phyloP scores from a whole-genome alignment of 1,284 basidiomycete species.

The Fomitopsis palustris region DNA sequence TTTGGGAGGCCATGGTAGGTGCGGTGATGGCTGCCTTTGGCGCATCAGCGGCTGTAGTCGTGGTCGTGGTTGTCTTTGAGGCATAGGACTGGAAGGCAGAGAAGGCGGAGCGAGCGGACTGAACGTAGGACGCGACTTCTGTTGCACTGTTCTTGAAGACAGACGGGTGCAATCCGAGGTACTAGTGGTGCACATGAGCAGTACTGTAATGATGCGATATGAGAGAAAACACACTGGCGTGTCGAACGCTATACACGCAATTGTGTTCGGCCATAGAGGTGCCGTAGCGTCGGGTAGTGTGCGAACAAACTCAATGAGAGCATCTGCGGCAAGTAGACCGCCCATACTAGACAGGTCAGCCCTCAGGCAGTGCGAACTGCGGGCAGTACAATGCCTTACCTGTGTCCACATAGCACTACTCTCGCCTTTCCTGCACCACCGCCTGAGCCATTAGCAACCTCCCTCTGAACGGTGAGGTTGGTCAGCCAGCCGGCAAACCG shows the following conservation, averaged over 20 bases:
- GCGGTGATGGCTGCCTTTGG: slow-evolving; percentile 19
- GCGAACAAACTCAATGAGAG: slow-evolving; percentile 69
- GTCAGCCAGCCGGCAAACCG: slow-evolving; percentile 89
- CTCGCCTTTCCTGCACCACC: slow-evolving; percentile 77
- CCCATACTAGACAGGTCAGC: slow-evolving; percentile 70
- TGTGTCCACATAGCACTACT: slow-evolving; percentile 89
- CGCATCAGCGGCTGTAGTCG: slow-evolving; percentile 27
- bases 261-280: slow-evolving; percentile 80
- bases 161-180: slow-evolving; percentile 81
- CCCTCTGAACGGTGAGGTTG: slow-evolving; percentile 73
- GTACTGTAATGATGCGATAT: background rate
- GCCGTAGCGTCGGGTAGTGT: slow-evolving; percentile 58
- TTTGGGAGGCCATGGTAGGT: background rate
- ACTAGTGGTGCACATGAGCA: slow-evolving; percentile 41
- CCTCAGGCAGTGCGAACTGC: background rate
- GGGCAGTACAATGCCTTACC: slow-evolving; percentile 38
- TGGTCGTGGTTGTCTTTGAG: slow-evolving; percentile 14
- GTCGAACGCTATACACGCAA: slow-evolving; percentile 84
- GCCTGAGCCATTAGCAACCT: slow-evolving; percentile 62
- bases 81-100: slow-evolving; percentile 44
- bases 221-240: slow-evolving; percentile 66
- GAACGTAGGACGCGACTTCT: slow-evolving; percentile 73
- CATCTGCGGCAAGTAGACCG: slow-evolving; percentile 83
- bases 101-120: slow-evolving; percentile 57
- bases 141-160: slow-evolving; percentile 85